Evolutionary conservation across 352 stramenopile species (phyloP).

Genomic region (Pythium aphanidermatum): DNA sequence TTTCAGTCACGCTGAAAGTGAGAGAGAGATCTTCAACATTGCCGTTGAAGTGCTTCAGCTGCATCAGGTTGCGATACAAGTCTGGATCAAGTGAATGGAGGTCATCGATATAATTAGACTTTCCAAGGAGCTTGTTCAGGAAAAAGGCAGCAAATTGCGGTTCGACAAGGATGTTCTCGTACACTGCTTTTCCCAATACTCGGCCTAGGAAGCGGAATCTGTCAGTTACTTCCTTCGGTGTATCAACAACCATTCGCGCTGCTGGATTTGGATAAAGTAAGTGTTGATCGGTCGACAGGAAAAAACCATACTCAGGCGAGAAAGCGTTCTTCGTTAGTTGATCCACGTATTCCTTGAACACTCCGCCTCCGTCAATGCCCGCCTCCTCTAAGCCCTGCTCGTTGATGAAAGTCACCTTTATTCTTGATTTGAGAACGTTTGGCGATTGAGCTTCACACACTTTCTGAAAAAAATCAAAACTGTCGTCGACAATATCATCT

Average conservation of each 20-base stretch:
- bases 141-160: slow-evolving; percentile 97
- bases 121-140: slow-evolving; percentile 92
- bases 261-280: slow-evolving; percentile 94
- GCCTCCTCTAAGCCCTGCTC: slow-evolving; percentile 91
- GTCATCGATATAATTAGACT: slow-evolving; percentile 88
- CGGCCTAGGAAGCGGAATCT: slow-evolving; percentile 94
- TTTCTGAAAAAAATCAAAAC: slow-evolving; percentile 75
- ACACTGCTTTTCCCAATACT: slow-evolving; percentile 94
- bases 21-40: slow-evolving; percentile 90
- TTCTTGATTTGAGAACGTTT: slow-evolving; percentile 70
- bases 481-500: slow-evolving; percentile 88
- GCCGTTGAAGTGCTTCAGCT: slow-evolving; percentile 92
- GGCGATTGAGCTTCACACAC: slow-evolving; percentile 48
- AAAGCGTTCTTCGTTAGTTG: slow-evolving; percentile 89
- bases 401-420: slow-evolving; percentile 94
- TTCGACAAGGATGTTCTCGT: slow-evolving; percentile 95
- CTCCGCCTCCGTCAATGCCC: slow-evolving; percentile 95
- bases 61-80: slow-evolving; percentile 95
- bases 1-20: slow-evolving; percentile 89
- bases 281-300: slow-evolving; percentile 76
- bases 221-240: slow-evolving; percentile 73
- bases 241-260: slow-evolving; percentile 61
- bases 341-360: slow-evolving; percentile 98
- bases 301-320: slow-evolving; percentile 66
- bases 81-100: slow-evolving; percentile 91